Evolutionary conservation across 2,329 filamentous ascomycete genomes (phyloP), one percentile per base, ranked within the genome.

Genomic region (Botrytis squamosa): DNA sequence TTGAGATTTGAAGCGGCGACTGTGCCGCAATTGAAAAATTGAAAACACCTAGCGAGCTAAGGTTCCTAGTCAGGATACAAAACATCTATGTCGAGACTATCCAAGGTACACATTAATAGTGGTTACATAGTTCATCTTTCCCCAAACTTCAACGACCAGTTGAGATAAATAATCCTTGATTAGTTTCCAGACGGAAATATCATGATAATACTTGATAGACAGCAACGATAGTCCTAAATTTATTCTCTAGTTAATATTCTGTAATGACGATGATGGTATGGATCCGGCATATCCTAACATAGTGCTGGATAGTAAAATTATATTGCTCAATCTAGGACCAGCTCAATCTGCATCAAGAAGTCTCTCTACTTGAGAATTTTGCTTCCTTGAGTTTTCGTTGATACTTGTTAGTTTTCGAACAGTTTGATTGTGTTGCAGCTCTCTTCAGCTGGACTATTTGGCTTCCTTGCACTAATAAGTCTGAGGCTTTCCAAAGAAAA

Each of bases 1-100:
- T 4, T 8, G 3, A 1, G 4, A 38, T 25, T 5, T 14, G 20
- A 10, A 38, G 6, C 25, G 10, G 18, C 20, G 10, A 25, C 8
- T 38, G 20, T 62, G 59, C 20, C 20, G 1, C 20, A 25, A 25
- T 7, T 12, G 33, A 14, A 62, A 12, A 25, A 0, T 33, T 33
- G 33, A 33, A 33, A 33, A 33, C 33, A 33, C 33, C 4, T 33
- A 33, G 33, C 33, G 33, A 46, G 3, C 7, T 8, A 46, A 46
- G 16, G 0, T 38, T 6, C 12, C 3, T 8, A 5, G 0, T 16
- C 4, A 25, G 18, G 7, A 38, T 25, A 2, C 4, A 14, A 0
- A 4, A 5, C 2, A 4, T 59, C 29, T 59, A 36, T 36, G 20
- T 57, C 16, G 12, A 60, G 33, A 46, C 18, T 0, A 46, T 22